These are phyloP conservation scores for Rhodamnia rubescens DNA, from an alignment of 345 rosid genomes.

Conservation along the genomic window DNA sequence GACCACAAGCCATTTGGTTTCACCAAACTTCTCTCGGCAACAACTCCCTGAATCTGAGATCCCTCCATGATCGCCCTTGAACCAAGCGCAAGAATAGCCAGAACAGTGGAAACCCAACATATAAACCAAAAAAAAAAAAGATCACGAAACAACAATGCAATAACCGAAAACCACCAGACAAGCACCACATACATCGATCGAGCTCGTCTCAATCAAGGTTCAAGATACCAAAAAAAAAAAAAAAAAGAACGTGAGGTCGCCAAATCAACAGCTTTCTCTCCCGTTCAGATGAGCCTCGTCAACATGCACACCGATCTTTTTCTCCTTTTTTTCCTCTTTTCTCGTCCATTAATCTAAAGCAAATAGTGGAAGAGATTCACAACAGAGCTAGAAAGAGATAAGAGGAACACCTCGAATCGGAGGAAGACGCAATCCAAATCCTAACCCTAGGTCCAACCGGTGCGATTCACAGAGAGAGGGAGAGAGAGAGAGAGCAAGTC, in stretches of 20 bases:
- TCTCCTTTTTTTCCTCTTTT: too few relatives aligned
- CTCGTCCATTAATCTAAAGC: too few relatives aligned
- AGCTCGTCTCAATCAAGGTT: not conserved
- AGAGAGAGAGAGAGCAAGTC: not conserved
- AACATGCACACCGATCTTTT: not conserved
- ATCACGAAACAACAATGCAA: not conserved
- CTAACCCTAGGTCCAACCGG: not conserved
- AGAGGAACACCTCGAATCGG: not conserved
- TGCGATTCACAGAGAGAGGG: not conserved
- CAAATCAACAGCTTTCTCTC: too few relatives aligned
- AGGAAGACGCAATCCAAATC: not conserved
- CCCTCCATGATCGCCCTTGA: not conserved
- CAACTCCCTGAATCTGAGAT: not conserved
- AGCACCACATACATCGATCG: not conserved
- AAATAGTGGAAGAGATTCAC: not conserved
- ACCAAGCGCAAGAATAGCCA: not conserved
- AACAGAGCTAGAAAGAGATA: not conserved
- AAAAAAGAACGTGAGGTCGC: too few relatives aligned
- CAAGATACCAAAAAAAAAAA: not conserved
- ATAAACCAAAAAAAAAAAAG: not conserved
- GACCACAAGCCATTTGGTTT: not conserved
- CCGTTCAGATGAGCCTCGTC: not conserved
- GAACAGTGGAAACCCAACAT: not conserved
- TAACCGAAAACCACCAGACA: not conserved
- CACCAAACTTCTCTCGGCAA: too few relatives aligned